Evolutionary conservation across 2,329 filamentous ascomycete species (phyloP).

Genomic region (Kalmusia sp.): DNA sequence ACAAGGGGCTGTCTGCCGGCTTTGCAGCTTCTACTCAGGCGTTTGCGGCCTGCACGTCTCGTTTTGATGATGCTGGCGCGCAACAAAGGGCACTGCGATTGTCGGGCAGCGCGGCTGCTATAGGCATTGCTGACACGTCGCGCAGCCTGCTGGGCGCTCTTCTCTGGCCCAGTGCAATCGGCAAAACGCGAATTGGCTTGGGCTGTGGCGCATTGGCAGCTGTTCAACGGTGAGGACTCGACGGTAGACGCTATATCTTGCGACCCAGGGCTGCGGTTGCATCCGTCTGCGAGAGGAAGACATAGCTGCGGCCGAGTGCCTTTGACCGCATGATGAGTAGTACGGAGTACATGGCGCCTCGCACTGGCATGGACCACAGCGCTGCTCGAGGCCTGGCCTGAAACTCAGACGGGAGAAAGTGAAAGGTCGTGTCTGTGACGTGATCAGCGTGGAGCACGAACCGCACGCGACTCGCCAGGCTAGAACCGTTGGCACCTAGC

Average conservation of each 20-base stretch:
- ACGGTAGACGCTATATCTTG: not conserved
- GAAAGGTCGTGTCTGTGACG: too few relatives aligned
- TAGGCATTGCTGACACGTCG: constrained; percentile 1
- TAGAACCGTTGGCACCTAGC: constrained; percentile 20
- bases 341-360: too few relatives aligned
- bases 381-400: too few relatives aligned
- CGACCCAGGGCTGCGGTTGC: not conserved
- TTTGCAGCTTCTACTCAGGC: too few relatives aligned
- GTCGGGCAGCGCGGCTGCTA: not conserved
- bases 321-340: too few relatives aligned
- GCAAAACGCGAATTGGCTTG: not conserved
- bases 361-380: too few relatives aligned
- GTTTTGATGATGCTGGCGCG: not conserved
- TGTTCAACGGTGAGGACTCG: not conserved
- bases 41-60: constrained; percentile 1
- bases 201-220: not conserved
- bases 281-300: too few relatives aligned
- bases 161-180: not conserved
- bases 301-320: too few relatives aligned
- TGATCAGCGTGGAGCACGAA: too few relatives aligned
- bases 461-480: constrained; percentile 14
- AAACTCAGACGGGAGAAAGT: too few relatives aligned
- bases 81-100: not conserved
- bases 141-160: not conserved
- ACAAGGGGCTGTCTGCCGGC: too few relatives aligned